A percentile compares a stretch with the other conserved stretches of the same genome.
These are phyloP conservation scores for Dioscorea dumetorum DNA, from an alignment of 106 monocot species.

Conservation along the genomic window DNA sequence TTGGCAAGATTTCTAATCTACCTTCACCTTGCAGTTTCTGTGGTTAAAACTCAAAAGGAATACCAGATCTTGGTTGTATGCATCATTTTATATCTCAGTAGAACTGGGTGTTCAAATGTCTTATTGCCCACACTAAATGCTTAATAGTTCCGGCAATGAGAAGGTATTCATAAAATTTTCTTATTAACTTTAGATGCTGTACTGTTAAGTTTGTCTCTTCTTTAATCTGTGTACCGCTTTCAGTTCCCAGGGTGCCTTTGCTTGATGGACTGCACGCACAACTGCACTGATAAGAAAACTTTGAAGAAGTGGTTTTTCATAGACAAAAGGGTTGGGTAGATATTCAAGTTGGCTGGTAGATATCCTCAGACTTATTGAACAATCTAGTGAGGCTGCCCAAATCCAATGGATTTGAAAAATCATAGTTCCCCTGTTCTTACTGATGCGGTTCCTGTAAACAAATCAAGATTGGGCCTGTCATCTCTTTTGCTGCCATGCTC, in stretches of 20 bases:
- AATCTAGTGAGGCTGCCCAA: constrained; percentile 7
- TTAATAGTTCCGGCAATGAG: constrained; percentile 3
- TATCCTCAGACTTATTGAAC: neutral
- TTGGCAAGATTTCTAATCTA: too few species aligned
- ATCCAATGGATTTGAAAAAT: constrained; percentile 72
- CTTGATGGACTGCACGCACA: constrained; percentile 62
- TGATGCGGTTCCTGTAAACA: constrained; percentile 55
- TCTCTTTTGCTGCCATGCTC: constrained; percentile 43
- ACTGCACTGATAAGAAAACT: constrained; percentile 80
- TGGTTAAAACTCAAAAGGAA: too few species aligned
- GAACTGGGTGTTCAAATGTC: too few species aligned
- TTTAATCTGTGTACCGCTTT: neutral
- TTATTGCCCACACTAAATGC: too few species aligned
- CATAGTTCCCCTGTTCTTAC: constrained; percentile 65
- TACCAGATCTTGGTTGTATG: too few species aligned
- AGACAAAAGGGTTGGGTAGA: constrained; percentile 80
- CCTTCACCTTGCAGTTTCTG: too few species aligned
- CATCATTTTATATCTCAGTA: too few species aligned
- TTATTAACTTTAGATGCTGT: neutral
- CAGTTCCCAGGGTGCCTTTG: constrained; percentile 42
- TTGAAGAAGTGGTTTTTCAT: constrained; percentile 98
- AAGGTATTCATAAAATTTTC: neutral
- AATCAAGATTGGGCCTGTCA: constrained; percentile 46
- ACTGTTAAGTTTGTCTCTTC: neutral
- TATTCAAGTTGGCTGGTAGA: neutral